phyloP scores from a whole-genome alignment of 495 filamentous ascomycete genomes.

The Hypoxylon intermedium region DNA sequence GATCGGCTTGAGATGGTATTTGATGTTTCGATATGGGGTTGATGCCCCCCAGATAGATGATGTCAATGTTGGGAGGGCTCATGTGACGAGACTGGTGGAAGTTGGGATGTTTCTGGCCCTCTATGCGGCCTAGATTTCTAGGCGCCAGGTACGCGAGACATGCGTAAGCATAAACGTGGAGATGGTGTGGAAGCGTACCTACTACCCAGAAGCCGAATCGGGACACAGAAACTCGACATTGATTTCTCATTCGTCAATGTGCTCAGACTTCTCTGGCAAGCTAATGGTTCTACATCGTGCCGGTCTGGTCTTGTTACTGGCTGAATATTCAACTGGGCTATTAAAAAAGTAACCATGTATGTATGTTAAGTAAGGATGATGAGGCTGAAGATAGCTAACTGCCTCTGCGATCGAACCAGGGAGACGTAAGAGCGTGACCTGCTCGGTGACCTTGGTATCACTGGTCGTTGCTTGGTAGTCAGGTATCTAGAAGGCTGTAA shows the following conservation, averaged over 20 bases:
- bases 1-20: neutral
- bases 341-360: constrained; percentile 14
- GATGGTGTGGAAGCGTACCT: constrained; percentile 28
- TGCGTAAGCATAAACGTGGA: constrained; percentile 32
- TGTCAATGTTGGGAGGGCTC: constrained; percentile 19
- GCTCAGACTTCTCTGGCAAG: constrained; percentile 17
- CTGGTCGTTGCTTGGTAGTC: neutral
- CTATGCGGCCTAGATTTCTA: constrained; percentile 36
- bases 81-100: constrained; percentile 32
- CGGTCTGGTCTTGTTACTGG: constrained; percentile 19
- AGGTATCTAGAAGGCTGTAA: neutral
- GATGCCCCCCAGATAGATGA: constrained; percentile 13
- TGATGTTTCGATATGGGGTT: constrained; percentile 7
- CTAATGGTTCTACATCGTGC: constrained; percentile 19
- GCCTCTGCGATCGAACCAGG: constrained; percentile 4
- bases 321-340: constrained; percentile 29
- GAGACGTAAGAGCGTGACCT: constrained; percentile 1
- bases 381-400: constrained; percentile 37
- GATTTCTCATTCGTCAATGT: constrained; percentile 26
- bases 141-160: constrained; percentile 41
- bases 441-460: neutral
- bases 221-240: constrained; percentile 11
- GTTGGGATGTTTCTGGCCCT: constrained; percentile 21
- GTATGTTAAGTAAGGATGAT: constrained; percentile 8
- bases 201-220: constrained; percentile 28